Conservation (phyloP, 2,329 filamentous ascomycete species). For the Paraphaeosphaeria minitans region DNA sequence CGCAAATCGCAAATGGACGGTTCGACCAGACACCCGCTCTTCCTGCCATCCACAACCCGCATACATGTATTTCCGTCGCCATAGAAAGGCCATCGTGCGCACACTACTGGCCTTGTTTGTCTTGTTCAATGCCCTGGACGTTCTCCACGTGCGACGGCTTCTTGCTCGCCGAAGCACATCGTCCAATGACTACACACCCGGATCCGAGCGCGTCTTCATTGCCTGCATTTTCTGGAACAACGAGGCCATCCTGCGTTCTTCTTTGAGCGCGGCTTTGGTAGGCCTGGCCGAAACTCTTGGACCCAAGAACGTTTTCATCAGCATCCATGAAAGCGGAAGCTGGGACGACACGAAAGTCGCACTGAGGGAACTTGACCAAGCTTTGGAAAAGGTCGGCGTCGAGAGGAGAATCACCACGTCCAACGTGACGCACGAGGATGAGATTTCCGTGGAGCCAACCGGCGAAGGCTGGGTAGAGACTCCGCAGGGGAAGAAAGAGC, state of each 20-base stretch:
- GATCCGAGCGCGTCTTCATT: conserved; percentile 60
- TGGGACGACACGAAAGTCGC: conserved; percentile 69
- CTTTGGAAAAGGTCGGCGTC: conserved; percentile 59
- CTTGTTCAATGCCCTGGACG: neutral
- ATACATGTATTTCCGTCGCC: neutral
- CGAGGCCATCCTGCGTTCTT: conserved; percentile 61
- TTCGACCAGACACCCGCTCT: neutral
- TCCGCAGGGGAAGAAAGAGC: conserved; percentile 55
- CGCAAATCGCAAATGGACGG: neutral
- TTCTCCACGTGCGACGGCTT: neutral
- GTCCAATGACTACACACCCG: neutral
- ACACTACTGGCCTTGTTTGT: neutral
- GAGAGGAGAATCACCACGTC: conserved; percentile 62
- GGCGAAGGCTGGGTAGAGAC: conserved; percentile 67
- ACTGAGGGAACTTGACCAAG: conserved; percentile 59
- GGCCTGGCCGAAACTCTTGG: conserved; percentile 62
- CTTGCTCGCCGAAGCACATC: neutral
- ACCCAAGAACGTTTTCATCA: conserved; percentile 67
- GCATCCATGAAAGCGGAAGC: conserved; percentile 70
- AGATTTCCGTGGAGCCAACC: conserved; percentile 27
- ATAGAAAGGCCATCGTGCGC: neutral
- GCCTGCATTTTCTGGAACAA: conserved; percentile 72
- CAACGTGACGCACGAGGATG: conserved; percentile 54
- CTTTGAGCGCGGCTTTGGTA: conserved; percentile 67
- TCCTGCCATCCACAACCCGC: neutral